Percentiles rank a stretch among this genome's conserved stretches.
These are phyloP conservation scores for Verbena officinalis DNA, from an alignment of 257 asterid genomes.

Conservation along the genomic window DNA sequence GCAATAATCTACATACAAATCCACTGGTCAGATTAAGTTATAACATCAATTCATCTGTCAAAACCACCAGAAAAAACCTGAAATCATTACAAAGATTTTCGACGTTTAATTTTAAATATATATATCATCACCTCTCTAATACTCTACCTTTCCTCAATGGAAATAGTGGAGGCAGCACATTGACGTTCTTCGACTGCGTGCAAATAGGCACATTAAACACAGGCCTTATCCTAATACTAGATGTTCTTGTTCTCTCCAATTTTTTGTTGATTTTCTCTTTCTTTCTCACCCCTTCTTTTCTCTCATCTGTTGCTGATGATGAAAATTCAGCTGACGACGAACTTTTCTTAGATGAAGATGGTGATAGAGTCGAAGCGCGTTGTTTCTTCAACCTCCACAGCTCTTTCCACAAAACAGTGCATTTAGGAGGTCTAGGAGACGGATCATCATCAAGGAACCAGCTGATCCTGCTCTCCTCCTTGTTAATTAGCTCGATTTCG, in stretches of 20 bases:
- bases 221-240: conserved; percentile 67
- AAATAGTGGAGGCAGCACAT: conserved; percentile 58
- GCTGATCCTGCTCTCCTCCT: conserved; percentile 48
- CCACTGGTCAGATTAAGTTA: background rate
- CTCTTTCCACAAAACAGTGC: conserved; percentile 91
- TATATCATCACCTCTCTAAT: conserved; percentile 49
- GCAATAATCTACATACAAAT: too few species aligned
- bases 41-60: conserved; percentile 16
- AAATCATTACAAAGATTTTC: conserved; percentile 29
- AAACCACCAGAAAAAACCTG: conserved; percentile 13
- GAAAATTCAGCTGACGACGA: conserved; percentile 45
- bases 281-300: conserved; percentile 31
- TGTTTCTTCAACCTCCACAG: conserved; percentile 65
- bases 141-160: conserved; percentile 58
- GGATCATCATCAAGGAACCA: conserved; percentile 94
- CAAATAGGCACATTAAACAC: conserved; percentile 72
- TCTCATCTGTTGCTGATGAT: conserved; percentile 29
- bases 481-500: conserved; percentile 12
- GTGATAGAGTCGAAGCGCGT: conserved; percentile 50
- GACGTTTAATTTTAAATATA: conserved; percentile 25
- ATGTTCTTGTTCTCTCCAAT: conserved; percentile 53
- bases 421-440: conserved; percentile 90
- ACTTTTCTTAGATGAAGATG: conserved; percentile 52
- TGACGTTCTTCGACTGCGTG: conserved; percentile 56
- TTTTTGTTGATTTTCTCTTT: conserved; percentile 60